Base-by-base conservation (phyloP, 441 rosid genomes). In the Gossypium gossypioides region DNA sequence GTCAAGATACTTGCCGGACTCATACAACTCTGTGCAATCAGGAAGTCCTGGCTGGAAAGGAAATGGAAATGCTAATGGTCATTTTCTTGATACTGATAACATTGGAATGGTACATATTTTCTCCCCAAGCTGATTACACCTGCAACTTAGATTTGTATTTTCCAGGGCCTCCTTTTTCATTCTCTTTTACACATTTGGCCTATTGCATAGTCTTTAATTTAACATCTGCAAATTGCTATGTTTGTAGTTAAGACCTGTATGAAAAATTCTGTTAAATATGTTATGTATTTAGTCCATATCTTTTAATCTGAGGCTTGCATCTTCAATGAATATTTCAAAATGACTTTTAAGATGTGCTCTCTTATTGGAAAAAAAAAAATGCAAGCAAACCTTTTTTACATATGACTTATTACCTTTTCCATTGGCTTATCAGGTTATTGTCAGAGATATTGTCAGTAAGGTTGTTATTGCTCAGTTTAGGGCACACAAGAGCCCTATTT, bases 401-500 rank as follows among this genome's bases (percentile, higher is more conserved):
- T 66, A 48, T 51, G 19, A 24, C 42, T 67, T 1, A 4, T 67
- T 22, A 25, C 2, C 2, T 34, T 57, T 71, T 24, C 8, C 12
- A 48, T 64, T 73, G 62, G 62, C 65, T 81, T 66, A 63, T 76
- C 86, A 94, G 99, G 99, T 94, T 44, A 85, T 94, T 71, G 84
- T 94, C 75, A 88, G 87, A 74, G 97, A 94, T 84, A 79, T 89
- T 62, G 85, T 84, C 57, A 83, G 89, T 77, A 91, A 84, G 74
- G 76, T 63, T 69, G 84, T 89, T 60, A 81, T 94, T 55, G 69
- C 94, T 5, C 99, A 94, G 84, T 94, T 92, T 76, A 85, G 86
- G 83, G 99, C 99, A 12, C 99, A 94, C 85, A 87, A 82, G 81
- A 94, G 97, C 80, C 94, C 96, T 40, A 92, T 92, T 74, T 86